Evolutionary conservation across 768 basidiomycete genomes (phyloP).

Genomic region (Hortiboletus campestris): DNA sequence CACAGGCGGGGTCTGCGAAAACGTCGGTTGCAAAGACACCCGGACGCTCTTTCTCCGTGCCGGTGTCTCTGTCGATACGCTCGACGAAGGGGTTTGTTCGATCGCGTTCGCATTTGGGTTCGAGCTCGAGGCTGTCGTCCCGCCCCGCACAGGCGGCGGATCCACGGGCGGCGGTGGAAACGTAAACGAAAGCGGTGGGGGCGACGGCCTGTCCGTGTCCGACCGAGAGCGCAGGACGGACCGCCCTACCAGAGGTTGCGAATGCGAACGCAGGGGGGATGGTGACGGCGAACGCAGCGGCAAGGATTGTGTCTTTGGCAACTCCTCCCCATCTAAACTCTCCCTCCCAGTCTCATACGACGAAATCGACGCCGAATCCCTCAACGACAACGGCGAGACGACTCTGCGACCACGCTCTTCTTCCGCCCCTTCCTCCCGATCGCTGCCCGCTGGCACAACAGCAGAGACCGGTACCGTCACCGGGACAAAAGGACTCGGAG

Average conservation of each 20-base stretch:
- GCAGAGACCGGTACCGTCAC: background rate
- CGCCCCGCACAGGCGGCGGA: slow-evolving; percentile 1
- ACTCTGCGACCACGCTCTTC: background rate
- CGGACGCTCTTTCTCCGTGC: slow-evolving; percentile 67
- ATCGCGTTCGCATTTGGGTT: background rate
- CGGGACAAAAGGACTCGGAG: slow-evolving; percentile 31
- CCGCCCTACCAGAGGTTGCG: background rate
- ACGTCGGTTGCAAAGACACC: slow-evolving; percentile 74
- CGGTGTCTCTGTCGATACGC: slow-evolving; percentile 15
- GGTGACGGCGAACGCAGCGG: background rate
- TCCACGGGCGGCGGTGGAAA: slow-evolving; percentile 16
- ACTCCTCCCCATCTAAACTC: slow-evolving; percentile 35
- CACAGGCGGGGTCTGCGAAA: slow-evolving; percentile 69
- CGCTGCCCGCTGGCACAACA: background rate
- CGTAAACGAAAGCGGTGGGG: slow-evolving; percentile 4
- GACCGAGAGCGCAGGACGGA: background rate
- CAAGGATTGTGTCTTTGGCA: background rate
- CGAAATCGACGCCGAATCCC: slow-evolving; percentile 39
- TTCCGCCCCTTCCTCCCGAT: background rate
- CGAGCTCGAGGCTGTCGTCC: background rate
- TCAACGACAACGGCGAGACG: background rate
- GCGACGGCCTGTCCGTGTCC: background rate
- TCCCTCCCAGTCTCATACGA: slow-evolving; percentile 71
- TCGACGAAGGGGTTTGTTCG: slow-evolving; percentile 10
- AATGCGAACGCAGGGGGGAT: background rate